A percentile compares a stretch with the other conserved stretches of the same genome.
phyloP scores from a whole-genome alignment of 116 monocot genomes.

The Papilionanthe hybrid region DNA sequence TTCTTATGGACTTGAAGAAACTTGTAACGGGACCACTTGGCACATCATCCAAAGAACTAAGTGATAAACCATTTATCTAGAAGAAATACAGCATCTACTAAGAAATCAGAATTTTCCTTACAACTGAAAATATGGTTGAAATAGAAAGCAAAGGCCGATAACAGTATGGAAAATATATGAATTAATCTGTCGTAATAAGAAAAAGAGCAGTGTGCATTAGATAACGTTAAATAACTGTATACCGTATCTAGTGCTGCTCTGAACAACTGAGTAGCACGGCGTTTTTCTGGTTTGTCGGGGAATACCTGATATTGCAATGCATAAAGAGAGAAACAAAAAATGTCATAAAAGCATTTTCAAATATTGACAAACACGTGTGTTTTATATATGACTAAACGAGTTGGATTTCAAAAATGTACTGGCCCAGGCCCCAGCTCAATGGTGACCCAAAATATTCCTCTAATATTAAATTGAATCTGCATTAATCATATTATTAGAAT shows the following conservation, averaged over 20 bases:
- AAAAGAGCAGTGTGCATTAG: background rate
- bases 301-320: conserved; percentile 55
- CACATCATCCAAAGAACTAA: conserved; percentile 90
- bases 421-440: background rate
- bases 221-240: conserved; percentile 1
- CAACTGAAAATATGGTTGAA: background rate
- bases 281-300: conserved; percentile 93
- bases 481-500: background rate
- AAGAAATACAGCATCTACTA: conserved; percentile 13
- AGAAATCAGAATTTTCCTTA: background rate
- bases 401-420: background rate
- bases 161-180: background rate
- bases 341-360: background rate
- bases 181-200: background rate
- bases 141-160: conserved; percentile 5
- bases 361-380: background rate
- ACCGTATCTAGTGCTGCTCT: conserved; percentile 72
- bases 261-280: conserved; percentile 81
- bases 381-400: background rate
- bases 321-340: background rate
- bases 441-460: background rate
- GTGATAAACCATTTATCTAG: conserved; percentile 65
- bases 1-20: conserved; percentile 81
- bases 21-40: conserved; percentile 58
- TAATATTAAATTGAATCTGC: background rate